phyloP scores from a whole-genome alignment of 2,329 filamentous ascomycete species.

The Ophiobolus disseminans region DNA sequence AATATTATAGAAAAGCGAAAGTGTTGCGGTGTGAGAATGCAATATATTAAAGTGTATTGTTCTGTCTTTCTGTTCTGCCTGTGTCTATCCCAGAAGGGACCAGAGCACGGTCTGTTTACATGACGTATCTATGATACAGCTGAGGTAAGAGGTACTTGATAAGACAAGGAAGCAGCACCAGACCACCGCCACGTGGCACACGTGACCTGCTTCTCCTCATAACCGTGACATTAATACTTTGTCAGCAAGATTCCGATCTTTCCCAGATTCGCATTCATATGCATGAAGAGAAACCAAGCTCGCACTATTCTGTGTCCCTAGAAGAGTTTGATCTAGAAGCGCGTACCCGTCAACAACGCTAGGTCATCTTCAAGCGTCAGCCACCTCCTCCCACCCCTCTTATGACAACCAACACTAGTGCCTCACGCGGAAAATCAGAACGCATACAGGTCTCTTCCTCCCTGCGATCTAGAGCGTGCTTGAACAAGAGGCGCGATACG shows the following conservation, averaged over 20 bases:
- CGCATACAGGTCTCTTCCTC: conserved; percentile 3
- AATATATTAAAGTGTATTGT: too few relatives aligned
- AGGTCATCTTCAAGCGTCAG: conserved; percentile 9
- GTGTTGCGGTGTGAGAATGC: too few relatives aligned
- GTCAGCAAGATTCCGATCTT: conserved; percentile 6
- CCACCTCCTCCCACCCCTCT: conserved; percentile 6
- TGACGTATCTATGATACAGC: too few relatives aligned
- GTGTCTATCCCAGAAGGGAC: too few relatives aligned
- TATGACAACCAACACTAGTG: conserved; percentile 4
- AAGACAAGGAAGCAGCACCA: too few relatives aligned
- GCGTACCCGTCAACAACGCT: neutral
- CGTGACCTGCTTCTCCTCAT: too few relatives aligned
- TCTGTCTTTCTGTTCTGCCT: too few relatives aligned
- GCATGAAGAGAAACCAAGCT: conserved; percentile 3
- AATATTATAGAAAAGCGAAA: too few relatives aligned
- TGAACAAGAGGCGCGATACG: conserved; percentile 6
- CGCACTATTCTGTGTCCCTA: neutral
- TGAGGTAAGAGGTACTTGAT: too few relatives aligned
- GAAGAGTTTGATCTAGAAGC: conserved; percentile 7
- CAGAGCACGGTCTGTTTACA: too few relatives aligned
- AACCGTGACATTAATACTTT: conserved; percentile 6
- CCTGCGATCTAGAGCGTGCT: conserved; percentile 8
- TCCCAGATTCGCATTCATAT: conserved; percentile 9
- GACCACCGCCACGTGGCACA: too few relatives aligned
- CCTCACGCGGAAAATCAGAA: neutral